Conservation (phyloP, 2,329 filamentous ascomycete genomes). For the Fusarium hostae region DNA sequence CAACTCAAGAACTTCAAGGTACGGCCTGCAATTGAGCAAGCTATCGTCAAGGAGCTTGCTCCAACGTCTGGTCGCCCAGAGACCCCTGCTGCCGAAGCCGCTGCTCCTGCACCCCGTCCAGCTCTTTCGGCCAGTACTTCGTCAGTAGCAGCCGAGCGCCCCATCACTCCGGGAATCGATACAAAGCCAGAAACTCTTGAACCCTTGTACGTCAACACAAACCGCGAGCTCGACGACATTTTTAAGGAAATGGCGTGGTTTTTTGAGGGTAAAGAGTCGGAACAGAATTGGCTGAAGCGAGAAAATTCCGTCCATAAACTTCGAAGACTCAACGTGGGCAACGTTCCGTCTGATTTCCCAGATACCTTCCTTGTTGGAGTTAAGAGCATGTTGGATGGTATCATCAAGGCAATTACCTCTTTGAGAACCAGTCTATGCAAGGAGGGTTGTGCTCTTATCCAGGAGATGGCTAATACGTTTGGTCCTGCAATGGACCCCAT, state of each 20-base stretch:
- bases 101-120: conserved; percentile 53
- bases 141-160: conserved; percentile 61
- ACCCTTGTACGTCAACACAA: conserved; percentile 84
- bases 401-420: conserved; percentile 85
- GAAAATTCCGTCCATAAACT: conserved; percentile 84
- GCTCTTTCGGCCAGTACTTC: conserved; percentile 64
- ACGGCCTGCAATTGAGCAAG: conserved; percentile 83
- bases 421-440: conserved; percentile 90
- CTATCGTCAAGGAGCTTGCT: conserved; percentile 80
- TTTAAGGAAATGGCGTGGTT: conserved; percentile 81
- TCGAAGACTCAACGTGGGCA: conserved; percentile 82
- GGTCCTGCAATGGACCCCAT: conserved; percentile 85
- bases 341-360: conserved; percentile 80
- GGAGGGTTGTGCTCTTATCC: conserved; percentile 83
- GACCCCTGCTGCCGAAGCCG: conserved; percentile 51
- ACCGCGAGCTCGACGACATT: conserved; percentile 87
- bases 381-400: conserved; percentile 83
- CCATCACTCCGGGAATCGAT: conserved; percentile 72
- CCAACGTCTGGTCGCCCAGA: conserved; percentile 60
- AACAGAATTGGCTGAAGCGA: conserved; percentile 89
- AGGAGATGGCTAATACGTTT: conserved; percentile 82
- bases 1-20: conserved; percentile 88
- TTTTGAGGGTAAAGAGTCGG: conserved; percentile 90
- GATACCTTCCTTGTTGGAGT: conserved; percentile 76
- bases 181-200: conserved; percentile 76